phyloP scores from a whole-genome alignment of 176 grass and related monocot species.

The Dendrocalamus sinicus region DNA sequence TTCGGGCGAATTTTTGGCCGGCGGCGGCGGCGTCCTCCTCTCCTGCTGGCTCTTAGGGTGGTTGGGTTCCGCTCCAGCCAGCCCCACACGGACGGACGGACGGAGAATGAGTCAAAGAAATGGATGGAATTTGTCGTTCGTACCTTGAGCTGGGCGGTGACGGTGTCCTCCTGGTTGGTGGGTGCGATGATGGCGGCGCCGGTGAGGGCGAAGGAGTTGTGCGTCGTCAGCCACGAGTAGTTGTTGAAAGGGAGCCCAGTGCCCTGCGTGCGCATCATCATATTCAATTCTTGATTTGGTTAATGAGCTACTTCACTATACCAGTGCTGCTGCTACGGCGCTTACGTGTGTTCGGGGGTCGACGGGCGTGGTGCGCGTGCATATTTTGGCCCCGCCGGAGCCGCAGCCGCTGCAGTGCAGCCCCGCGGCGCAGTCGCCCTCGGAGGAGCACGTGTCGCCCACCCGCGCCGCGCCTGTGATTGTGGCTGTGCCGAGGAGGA shows the following conservation, averaged over 20 bases:
- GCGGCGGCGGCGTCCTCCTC: no score
- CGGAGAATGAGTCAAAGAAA: no score
- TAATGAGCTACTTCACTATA: no score
- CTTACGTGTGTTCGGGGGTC: slow-evolving; percentile 61
- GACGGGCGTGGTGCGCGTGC: slow-evolving; percentile 56
- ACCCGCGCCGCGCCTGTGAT: slow-evolving; percentile 24
- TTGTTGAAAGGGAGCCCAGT: slow-evolving; percentile 63
- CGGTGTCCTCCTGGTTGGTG: slow-evolving; percentile 81
- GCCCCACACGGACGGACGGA: no score
- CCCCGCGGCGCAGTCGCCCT: slow-evolving; percentile 59
- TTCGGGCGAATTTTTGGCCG: no score
- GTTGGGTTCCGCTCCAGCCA: no score
- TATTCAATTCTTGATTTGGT: no score
- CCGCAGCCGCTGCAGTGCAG: slow-evolving; percentile 73
- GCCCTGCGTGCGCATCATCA: slow-evolving; percentile 18
- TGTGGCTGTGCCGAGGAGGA: not conserved
- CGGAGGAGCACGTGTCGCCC: slow-evolving; percentile 58
- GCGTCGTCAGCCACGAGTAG: slow-evolving; percentile 94
- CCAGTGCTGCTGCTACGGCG: no score
- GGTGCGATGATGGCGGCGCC: slow-evolving; percentile 54
- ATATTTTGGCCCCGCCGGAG: slow-evolving; percentile 45
- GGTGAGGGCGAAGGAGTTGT: slow-evolving; percentile 83
- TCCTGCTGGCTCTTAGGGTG: no score
- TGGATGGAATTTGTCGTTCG: no score
- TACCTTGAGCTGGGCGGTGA: slow-evolving; percentile 72